These are phyloP conservation scores for Schoenoplectus triqueter DNA, from an alignment of 202 grass and related monocot genomes.

Conservation along the genomic window DNA sequence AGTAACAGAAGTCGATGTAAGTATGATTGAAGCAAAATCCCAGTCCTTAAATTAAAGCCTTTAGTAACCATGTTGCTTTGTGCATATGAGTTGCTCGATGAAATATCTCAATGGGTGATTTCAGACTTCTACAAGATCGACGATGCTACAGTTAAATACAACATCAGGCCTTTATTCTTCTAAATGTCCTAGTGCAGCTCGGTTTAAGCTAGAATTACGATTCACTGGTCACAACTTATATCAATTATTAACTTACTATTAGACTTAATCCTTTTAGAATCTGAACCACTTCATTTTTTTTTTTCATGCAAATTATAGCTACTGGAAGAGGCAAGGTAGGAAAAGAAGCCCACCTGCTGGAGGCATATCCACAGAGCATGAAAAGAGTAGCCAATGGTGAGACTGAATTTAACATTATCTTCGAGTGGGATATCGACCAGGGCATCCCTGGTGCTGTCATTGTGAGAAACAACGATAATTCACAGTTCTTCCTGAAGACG, in stretches of 20 bases:
- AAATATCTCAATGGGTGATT: background rate
- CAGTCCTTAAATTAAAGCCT: too few species aligned
- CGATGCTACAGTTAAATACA: background rate
- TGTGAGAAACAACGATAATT: constrained; percentile 56
- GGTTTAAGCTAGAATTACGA: background rate
- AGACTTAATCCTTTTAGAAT: background rate
- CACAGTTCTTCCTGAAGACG: constrained; percentile 75
- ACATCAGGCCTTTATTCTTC: background rate
- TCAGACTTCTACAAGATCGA: background rate
- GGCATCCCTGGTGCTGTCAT: constrained; percentile 77
- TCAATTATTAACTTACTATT: background rate
- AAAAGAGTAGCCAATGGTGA: constrained; percentile 34
- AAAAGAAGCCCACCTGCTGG: background rate
- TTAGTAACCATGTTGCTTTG: too few species aligned
- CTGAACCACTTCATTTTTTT: background rate
- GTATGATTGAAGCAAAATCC: too few species aligned
- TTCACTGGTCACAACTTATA: background rate
- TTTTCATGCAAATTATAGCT: constrained; percentile 31
- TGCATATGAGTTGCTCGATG: background rate
- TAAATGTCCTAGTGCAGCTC: too few species aligned
- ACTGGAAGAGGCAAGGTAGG: constrained; percentile 53
- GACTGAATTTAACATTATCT: constrained; percentile 53
- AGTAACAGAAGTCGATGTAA: too few species aligned
- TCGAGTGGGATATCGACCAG: constrained; percentile 63
- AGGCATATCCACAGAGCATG: background rate